Base-by-base conservation (phyloP, 164 flowering plant genomes). In the Magnolia changhungtana region DNA sequence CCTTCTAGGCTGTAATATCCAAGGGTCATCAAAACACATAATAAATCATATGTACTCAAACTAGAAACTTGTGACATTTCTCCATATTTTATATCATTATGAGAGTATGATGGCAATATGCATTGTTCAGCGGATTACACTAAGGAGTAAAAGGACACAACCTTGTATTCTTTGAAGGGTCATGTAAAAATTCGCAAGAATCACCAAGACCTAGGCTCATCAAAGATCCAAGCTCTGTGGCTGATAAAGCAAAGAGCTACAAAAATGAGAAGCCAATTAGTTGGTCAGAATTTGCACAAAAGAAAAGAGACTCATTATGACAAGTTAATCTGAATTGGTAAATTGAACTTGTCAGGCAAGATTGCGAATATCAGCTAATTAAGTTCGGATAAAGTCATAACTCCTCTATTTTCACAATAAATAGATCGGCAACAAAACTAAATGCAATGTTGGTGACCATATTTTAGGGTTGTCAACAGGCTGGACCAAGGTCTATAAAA, bases 161-260 rank as follows among this genome's bases (percentile, higher is more conserved):
- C 99, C 93, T 96, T 67, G 92, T 77, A 63, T 78, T 66, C 90
- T 91, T 90, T 63, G 94, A 84, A 76, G 98, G 98, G 67, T 96
- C 99, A 80, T 96, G 99, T 79, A 90, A 92, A 80, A 96, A 89
- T 82, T 96, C 99, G 78, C 92, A 90, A 20, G 96, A 82, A 59
- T 88, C 94, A 21, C 24, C 72, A 63, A 94, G 83, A 76, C 88
- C 91, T 86, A 96, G 81, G 81, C 86, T 87, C 67, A 96, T 84
- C 78, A 96, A 63, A 29, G 97, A 88, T 50, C 99, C 99, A 75
- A 94, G 80, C 80, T 94, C 99, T 1, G 94, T 87, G 0, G 95
- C 83, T 7, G 96, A 91, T 78, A 96, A 84, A 80, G 95, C 95
- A 88, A 96, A 91, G 1, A 50, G 1, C 99, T 93, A 74, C 78